phyloP scores from a whole-genome alignment of 1,139 yeast species.

The Blastobotrys buckinghamii region DNA sequence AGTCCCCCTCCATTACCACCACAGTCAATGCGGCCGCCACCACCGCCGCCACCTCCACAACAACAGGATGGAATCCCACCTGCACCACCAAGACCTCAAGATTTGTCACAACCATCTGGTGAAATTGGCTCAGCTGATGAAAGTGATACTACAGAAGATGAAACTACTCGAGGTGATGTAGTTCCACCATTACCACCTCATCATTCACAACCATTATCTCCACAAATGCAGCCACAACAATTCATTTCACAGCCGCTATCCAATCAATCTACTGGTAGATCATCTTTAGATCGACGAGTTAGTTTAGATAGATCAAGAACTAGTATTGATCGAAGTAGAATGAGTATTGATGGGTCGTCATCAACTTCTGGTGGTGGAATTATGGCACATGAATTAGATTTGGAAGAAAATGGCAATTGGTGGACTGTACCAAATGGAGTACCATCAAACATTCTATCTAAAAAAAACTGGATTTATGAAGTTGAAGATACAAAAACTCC shows the following conservation, averaged over 20 bases:
- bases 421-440: constrained; percentile 53
- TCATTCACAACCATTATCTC: constrained; percentile 17
- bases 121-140: constrained; percentile 12
- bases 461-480: constrained; percentile 49
- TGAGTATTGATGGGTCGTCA: constrained; percentile 14
- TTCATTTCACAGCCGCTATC: too few species aligned
- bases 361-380: constrained; percentile 6
- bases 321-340: constrained; percentile 10
- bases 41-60: constrained; percentile 14
- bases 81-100: constrained; percentile 15
- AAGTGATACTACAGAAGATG: constrained; percentile 13
- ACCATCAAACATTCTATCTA: constrained; percentile 52
- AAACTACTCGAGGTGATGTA: constrained; percentile 6
- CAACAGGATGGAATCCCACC: too few species aligned
- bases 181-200: constrained; percentile 14
- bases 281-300: constrained; percentile 11
- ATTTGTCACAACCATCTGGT: constrained; percentile 1
- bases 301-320: neutral
- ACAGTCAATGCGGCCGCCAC: constrained; percentile 16
- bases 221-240: constrained; percentile 19
- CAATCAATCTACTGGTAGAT: constrained; percentile 7
- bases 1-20: constrained; percentile 16
- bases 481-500: constrained; percentile 51
- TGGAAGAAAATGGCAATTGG: constrained; percentile 47
- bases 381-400: constrained; percentile 30